Base-by-base conservation (phyloP, 208 protist species). In the Trypanosoma vivax region DNA sequence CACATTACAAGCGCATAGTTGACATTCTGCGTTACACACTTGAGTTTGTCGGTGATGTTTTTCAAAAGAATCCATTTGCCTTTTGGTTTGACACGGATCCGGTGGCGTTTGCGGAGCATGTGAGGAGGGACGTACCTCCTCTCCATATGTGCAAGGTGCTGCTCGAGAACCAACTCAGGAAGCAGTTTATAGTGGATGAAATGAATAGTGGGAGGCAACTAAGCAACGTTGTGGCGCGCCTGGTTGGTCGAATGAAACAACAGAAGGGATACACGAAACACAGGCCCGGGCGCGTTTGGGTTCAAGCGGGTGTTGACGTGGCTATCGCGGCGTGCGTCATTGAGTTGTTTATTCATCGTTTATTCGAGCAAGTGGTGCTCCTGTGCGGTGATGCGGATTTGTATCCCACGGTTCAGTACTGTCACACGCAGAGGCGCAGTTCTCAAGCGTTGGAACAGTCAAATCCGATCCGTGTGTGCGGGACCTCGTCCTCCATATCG, bases 81-180 rank as follows among this genome's bases (percentile, higher is more conserved):
- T 90, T 75, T 54, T 94, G 86, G 86, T 90, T 90, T 40, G 86
- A 94, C 66, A 90, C 78, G 0, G 76, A 88, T 55, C 82, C 82
- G 7, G 54, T 66, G 2, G 75, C 76, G 34, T 90, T 93, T 45
- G 74, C 61, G 16, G 71, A 86, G 50, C 90, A 87, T 55, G 56
- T 90, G 31, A 74, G 90, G 66, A 82, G 55, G n/a, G 77, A 70
- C 25, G 77, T 89, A 60, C 73, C 79, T n/a, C 60, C 87, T 23
- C 59, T 66, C 5, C 72, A 87, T 57, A 67, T 82, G 35, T 71
- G 79, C 48, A 49, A 46, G 3, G 71, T 73, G 25, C 80, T 90
- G 25, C 72, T 65, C 40, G 78, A 87, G 38, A 70, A 50, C 14
- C 54, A 65, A 13, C 38, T 79, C 42, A 71, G 83, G 34, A 79